Base-by-base conservation (phyloP, 148 eudicot genomes). In the Vaccinium macrocarpon region DNA sequence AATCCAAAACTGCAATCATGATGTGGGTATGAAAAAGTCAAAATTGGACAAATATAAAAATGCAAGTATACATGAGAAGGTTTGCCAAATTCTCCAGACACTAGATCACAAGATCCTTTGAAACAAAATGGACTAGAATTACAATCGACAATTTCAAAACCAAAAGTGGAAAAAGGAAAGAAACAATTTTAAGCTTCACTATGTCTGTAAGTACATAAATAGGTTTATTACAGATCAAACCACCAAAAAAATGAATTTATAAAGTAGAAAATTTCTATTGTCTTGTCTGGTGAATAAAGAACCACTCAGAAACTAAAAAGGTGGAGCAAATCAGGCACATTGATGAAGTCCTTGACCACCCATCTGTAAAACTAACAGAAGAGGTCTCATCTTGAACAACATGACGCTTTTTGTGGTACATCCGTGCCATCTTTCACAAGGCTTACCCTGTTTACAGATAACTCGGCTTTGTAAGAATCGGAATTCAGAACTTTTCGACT, bases 401-500 rank as follows among this genome's bases (percentile, higher is more conserved):
- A 93, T 2, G 92, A 93, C 78, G 79, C 80, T 81, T 82, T 86
- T 81, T 87, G 88, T 23, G 89, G 83, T 78, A 82, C 89, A 14
- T 92, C 88, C 16, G 71, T 74, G 11, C 81, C 85, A n/a, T 87
- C 84, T 70, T 84, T 81, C 64, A 91, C 91, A 25, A 93, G 91
- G 87, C 90, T 93, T 82, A 93, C 93, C 84, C 95, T 83, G 73
- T 93, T 92, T 50, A 87, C 83, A 46, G 97, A 91, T 84, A 93
- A 87, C 56, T 92, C 89, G 16, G 93, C 82, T 81, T 93, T 93
- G 87, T 93, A 92, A 3, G 93, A 86, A 81, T 93, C 95, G 14
- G 94, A 92, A 80, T 92, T 93, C 73, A 93, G 87, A 48, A 89
- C 91, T 78, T 88, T 93, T 53, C 96, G 87, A 82, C 94, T 91